A percentile compares a stretch with the other conserved stretches of the same genome.
These are phyloP conservation scores for Claviceps paspali DNA, from an alignment of 2,329 filamentous ascomycete species.

Conservation along the genomic window DNA sequence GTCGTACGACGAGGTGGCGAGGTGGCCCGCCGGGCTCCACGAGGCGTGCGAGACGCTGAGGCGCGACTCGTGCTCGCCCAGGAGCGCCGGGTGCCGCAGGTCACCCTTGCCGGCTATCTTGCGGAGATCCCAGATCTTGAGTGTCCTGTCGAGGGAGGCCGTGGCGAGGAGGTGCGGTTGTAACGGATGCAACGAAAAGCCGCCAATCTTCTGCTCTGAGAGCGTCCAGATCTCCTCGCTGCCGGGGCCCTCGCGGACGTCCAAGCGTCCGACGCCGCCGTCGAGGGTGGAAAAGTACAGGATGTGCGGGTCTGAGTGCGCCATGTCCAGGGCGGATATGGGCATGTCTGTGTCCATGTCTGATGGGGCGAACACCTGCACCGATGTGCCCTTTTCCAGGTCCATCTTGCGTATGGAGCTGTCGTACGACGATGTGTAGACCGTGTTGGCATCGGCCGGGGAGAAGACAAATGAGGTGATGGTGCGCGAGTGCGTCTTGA, in stretches of 20 bases:
- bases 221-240: constrained; percentile 55
- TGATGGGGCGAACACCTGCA: constrained; percentile 65
- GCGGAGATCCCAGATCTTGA: constrained; percentile 86
- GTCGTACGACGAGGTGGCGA: constrained; percentile 89
- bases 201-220: constrained; percentile 88
- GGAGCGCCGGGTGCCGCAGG: constrained; percentile 44
- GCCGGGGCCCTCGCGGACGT: constrained; percentile 47
- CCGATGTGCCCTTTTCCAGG: constrained; percentile 60
- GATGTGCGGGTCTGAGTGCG: constrained; percentile 50
- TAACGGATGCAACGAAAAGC: constrained; percentile 70
- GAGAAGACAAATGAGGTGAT: constrained; percentile 75
- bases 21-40: constrained; percentile 69
- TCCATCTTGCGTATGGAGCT: constrained; percentile 82
- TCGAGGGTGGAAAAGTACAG: constrained; percentile 80
- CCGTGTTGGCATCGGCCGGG: constrained; percentile 52
- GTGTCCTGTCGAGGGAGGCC: constrained; percentile 72
- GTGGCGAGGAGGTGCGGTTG: constrained; percentile 76
- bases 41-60: constrained; percentile 86
- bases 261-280: constrained; percentile 67
- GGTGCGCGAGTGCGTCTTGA: constrained; percentile 80
- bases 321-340: constrained; percentile 73
- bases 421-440: constrained; percentile 85
- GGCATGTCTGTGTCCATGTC: constrained; percentile 58
- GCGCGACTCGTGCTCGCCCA: constrained; percentile 70
- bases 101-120: constrained; percentile 55